Percentiles rank a stretch among this genome's conserved stretches.
These are phyloP conservation scores for Ophiocordyceps camponoti-leonardi DNA, from an alignment of 2,329 filamentous ascomycete genomes.

Conservation along the genomic window DNA sequence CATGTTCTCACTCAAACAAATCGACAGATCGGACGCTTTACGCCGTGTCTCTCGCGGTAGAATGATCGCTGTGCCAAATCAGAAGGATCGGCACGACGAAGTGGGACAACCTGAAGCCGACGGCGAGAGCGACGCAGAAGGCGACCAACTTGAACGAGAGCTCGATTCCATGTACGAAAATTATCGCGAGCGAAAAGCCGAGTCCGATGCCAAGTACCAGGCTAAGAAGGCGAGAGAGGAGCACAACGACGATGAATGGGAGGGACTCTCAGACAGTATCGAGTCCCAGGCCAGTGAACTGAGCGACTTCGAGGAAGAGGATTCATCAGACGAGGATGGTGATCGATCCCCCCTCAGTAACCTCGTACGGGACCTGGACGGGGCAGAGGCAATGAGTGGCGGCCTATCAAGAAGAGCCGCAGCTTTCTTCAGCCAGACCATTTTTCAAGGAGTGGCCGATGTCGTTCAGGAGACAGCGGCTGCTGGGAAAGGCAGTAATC, in stretches of 20 bases:
- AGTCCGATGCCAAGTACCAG: slow-evolving; percentile 69
- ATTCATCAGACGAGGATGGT: slow-evolving; percentile 17
- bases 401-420: slow-evolving; percentile 67
- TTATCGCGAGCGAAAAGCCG: slow-evolving; percentile 66
- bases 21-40: slow-evolving; percentile 59
- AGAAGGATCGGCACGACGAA: slow-evolving; percentile 36
- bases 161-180: slow-evolving; percentile 77
- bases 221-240: slow-evolving; percentile 78
- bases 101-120: slow-evolving; percentile 11
- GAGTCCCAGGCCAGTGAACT: slow-evolving; percentile 32
- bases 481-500: slow-evolving; percentile 14
- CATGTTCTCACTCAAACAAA: slow-evolving; percentile 71
- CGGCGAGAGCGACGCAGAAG: slow-evolving; percentile 54
- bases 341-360: slow-evolving; percentile 1
- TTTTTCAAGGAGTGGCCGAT: slow-evolving; percentile 71
- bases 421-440: slow-evolving; percentile 85
- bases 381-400: slow-evolving; percentile 24
- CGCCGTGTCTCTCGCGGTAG: slow-evolving; percentile 48
- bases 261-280: slow-evolving; percentile 61
- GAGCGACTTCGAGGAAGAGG: slow-evolving; percentile 40
- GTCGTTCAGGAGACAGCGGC: slow-evolving; percentile 33
- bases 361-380: slow-evolving; percentile 20
- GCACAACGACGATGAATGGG: slow-evolving; percentile 77
- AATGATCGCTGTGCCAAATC: slow-evolving; percentile 53
- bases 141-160: slow-evolving; percentile 66